phyloP scores from a whole-genome alignment of 306 rosid species.

The Castanea sativa region DNA sequence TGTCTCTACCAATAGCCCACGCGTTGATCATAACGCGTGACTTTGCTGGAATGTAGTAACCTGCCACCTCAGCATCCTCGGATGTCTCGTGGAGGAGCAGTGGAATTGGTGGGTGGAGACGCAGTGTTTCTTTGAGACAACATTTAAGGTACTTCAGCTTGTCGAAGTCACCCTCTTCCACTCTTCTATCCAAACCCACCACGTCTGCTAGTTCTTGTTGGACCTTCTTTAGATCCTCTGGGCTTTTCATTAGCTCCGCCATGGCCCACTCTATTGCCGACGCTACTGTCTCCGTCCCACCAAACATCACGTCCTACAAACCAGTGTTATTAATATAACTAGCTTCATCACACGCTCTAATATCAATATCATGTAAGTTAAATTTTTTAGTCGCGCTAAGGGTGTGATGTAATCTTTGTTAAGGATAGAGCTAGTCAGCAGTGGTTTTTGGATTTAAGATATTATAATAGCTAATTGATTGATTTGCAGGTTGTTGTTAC shows the following conservation, averaged over 20 bases:
- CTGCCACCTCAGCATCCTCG: conserved; percentile 53
- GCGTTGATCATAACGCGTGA: conserved; percentile 80
- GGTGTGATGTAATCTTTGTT: too few species aligned
- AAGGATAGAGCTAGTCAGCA: too few species aligned
- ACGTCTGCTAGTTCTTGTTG: conserved; percentile 61
- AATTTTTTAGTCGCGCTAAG: too few species aligned
- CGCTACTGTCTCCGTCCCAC: conserved; percentile 94
- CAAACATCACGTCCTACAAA: conserved; percentile 85
- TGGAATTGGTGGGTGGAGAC: conserved; percentile 94
- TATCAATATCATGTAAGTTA: too few species aligned
- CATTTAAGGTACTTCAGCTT: conserved; percentile 58
- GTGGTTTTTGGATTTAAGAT: too few species aligned
- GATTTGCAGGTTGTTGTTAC: too few species aligned
- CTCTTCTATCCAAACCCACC: conserved; percentile 61
- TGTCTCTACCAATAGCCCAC: conserved; percentile 82
- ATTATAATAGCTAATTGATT: too few species aligned
- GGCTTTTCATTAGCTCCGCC: conserved; percentile 70
- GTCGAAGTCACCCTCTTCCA: conserved; percentile 72
- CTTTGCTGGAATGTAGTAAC: conserved; percentile 58
- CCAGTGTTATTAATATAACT: too few species aligned
- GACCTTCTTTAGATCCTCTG: conserved; percentile 54
- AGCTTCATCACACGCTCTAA: too few species aligned
- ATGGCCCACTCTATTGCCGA: conserved; percentile 92
- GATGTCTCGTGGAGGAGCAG: conserved; percentile 92
- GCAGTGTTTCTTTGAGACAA: conserved; percentile 60